A percentile compares a stretch with the other conserved stretches of the same genome.
Evolutionary conservation across 2,329 filamentous ascomycete species (phyloP).

Genomic region (Microcyclospora pomicola): DNA sequence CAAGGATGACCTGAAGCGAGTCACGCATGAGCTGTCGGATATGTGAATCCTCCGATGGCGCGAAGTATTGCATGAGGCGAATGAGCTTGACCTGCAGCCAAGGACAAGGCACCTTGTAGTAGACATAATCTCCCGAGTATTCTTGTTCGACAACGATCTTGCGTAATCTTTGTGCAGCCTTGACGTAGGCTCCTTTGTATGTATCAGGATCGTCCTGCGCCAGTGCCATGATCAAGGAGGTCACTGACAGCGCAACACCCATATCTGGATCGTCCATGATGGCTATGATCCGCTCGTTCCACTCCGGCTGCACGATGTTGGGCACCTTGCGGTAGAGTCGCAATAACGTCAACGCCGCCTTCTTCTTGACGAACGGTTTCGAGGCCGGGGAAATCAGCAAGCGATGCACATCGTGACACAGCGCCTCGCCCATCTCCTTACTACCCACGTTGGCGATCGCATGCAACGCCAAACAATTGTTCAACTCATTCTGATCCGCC

Average conservation of each 20-base stretch:
- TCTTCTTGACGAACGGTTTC: constrained; percentile 98
- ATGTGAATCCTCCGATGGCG: constrained; percentile 87
- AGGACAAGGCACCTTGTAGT: constrained; percentile 98
- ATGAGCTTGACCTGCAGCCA: constrained; percentile 96
- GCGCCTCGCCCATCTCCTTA: constrained; percentile 89
- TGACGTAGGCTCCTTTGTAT: constrained; percentile 88
- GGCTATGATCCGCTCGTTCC: constrained; percentile 96
- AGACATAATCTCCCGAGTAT: constrained; percentile 80
- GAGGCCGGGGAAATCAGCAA: constrained; percentile 87
- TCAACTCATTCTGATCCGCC: constrained; percentile 87
- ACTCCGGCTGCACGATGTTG: constrained; percentile 86
- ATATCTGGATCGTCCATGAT: constrained; percentile 94
- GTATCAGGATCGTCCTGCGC: constrained; percentile 89
- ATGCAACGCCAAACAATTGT: constrained; percentile 92
- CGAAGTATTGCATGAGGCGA: constrained; percentile 86
- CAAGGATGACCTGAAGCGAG: constrained; percentile 79
- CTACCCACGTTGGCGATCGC: constrained; percentile 96
- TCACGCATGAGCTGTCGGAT: constrained; percentile 84
- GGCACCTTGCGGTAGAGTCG: constrained; percentile 90
- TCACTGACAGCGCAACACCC: constrained; percentile 87
- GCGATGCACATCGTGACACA: constrained; percentile 83
- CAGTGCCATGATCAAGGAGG: constrained; percentile 85
- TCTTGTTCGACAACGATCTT: constrained; percentile 83
- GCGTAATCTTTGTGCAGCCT: constrained; percentile 80
- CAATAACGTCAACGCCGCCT: constrained; percentile 84